A percentile compares a stretch with the other conserved stretches of the same genome.
These are phyloP conservation scores for Xylaria sp. DNA, from an alignment of 2,329 filamentous ascomycete genomes.

Conservation along the genomic window DNA sequence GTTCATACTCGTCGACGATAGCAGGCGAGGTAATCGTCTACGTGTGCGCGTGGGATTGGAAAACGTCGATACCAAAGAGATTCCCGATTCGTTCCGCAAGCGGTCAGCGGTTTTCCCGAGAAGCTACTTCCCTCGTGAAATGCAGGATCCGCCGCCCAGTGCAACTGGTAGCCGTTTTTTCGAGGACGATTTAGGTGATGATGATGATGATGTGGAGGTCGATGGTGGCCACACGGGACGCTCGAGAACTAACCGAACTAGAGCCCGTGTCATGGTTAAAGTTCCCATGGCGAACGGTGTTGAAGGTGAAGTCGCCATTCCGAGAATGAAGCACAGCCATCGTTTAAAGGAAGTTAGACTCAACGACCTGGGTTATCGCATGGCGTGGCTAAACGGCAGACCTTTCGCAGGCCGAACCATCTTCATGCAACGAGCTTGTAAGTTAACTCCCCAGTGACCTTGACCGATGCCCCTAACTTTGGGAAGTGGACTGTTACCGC, in stretches of 20 bases:
- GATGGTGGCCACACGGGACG: slow-evolving; percentile 57
- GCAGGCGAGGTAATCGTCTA: slow-evolving; percentile 80
- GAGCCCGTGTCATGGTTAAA: slow-evolving; percentile 60
- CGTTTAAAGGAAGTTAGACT: slow-evolving; percentile 86
- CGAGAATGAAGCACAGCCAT: slow-evolving; percentile 74
- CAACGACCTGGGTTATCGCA: slow-evolving; percentile 92
- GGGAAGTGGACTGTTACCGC: slow-evolving; percentile 87
- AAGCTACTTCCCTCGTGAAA: slow-evolving; percentile 91
- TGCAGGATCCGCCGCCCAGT: slow-evolving; percentile 84
- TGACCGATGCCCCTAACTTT: slow-evolving; percentile 32
- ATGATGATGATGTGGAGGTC: slow-evolving; percentile 63
- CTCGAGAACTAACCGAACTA: slow-evolving; percentile 49
- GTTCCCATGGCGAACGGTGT: slow-evolving; percentile 75
- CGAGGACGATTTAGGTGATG: slow-evolving; percentile 67
- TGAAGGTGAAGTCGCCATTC: slow-evolving; percentile 78
- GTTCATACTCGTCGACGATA: slow-evolving; percentile 95
- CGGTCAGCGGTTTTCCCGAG: slow-evolving; percentile 89
- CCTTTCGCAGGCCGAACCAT: slow-evolving; percentile 87
- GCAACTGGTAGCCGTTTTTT: slow-evolving; percentile 81
- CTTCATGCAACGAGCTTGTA: slow-evolving; percentile 90
- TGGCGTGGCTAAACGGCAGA: slow-evolving; percentile 96
- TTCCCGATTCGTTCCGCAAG: slow-evolving; percentile 94
- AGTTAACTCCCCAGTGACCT: slow-evolving; percentile 55
- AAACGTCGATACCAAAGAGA: slow-evolving; percentile 91
- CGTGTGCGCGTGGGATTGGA: slow-evolving; percentile 94